These are phyloP conservation scores for Candida suzukii DNA, from an alignment of 805 yeast genomes.

Conservation along the genomic window DNA sequence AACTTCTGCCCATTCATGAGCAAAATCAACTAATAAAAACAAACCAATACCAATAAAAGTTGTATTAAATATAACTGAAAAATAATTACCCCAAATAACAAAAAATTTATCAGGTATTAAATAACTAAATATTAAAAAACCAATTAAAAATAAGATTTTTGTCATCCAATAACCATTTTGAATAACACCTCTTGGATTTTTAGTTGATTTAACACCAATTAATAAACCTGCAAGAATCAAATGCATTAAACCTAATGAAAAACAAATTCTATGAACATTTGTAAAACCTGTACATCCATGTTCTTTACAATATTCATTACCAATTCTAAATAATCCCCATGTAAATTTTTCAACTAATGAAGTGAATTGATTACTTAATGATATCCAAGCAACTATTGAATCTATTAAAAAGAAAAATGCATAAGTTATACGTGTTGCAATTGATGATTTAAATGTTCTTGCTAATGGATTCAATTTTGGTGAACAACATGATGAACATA, in stretches of 20 bases:
- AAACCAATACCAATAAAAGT: constrained; percentile 85
- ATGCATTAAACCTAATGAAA: constrained; percentile 80
- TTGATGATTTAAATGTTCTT: constrained; percentile 51
- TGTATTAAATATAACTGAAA: constrained; percentile 79
- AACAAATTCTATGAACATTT: constrained; percentile 88
- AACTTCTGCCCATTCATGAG: constrained; percentile 97
- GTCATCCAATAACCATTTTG: constrained; percentile 92
- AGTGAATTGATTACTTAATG: constrained; percentile 73
- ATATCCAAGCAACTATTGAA: constrained; percentile 87
- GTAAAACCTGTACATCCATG: constrained; percentile 84
- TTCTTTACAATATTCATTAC: constrained; percentile 57
- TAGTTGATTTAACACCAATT: constrained; percentile 68
- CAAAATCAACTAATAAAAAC: constrained; percentile 87
- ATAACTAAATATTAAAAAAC: constrained; percentile 55
- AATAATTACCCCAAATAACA: constrained; percentile 83
- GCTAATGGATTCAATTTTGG: constrained; percentile 29
- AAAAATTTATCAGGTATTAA: constrained; percentile 83
- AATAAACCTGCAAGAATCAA: constrained; percentile 59
- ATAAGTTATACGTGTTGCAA: constrained; percentile 81
- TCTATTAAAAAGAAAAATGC: constrained; percentile 73
- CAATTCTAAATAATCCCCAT: constrained; percentile 59
- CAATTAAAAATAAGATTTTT: constrained; percentile 56
- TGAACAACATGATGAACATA: constrained; percentile 54
- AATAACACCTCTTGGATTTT: constrained; percentile 68
- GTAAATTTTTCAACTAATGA: constrained; percentile 66